Evolutionary conservation across 768 basidiomycete genomes (phyloP), one percentile per base, ranked within the genome.

Genomic region (Phylloporus sp.): DNA sequence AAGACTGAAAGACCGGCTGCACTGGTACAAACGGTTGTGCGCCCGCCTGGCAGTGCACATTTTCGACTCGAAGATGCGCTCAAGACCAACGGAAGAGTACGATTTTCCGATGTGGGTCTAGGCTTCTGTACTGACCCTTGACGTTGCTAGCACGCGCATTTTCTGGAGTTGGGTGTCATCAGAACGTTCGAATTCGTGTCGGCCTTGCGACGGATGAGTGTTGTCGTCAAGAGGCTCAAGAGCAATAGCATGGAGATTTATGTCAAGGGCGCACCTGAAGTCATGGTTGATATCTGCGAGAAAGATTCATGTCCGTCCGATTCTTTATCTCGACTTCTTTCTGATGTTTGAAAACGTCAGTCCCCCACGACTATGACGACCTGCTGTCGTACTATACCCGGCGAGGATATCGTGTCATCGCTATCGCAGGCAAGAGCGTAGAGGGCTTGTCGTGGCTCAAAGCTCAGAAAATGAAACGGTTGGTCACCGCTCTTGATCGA

Each of bases 201-300:
- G 8, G 75, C 87, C 5, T 74, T 98, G 18, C 79, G 96, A 22
- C 74, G 96, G 42, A 99, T 99, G 95, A 96, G 94, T 53, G 96
- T 99, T 22, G 81, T 99, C 42, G 95, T 97, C 58, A 99, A 97
- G 66, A 77, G 91, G 42, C 77, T 99, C 43, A 96, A 87, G 65
- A 94, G 94, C 54, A 80, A 69, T 43, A 91, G 88, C 64, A 97
- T 99, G 92, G 96, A 99, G 63, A 76, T 97, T 10, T 98, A 98
- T 62, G 93, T 94, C 58, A 99, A 99, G 63, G 96, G 96, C n/a
- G 96, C 96, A 2, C 96, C 96, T 0, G 96, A 99, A 67, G 91
- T 97, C 46, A 98, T 99, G 94, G 65, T 69, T 7, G 93, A 94
- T 33, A 97, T 99, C 46, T 99, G 96, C 63, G 87, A 93, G 44